phyloP scores from a whole-genome alignment of 192 early-diverging fungal species.

The Radiomyces spectabilis region DNA sequence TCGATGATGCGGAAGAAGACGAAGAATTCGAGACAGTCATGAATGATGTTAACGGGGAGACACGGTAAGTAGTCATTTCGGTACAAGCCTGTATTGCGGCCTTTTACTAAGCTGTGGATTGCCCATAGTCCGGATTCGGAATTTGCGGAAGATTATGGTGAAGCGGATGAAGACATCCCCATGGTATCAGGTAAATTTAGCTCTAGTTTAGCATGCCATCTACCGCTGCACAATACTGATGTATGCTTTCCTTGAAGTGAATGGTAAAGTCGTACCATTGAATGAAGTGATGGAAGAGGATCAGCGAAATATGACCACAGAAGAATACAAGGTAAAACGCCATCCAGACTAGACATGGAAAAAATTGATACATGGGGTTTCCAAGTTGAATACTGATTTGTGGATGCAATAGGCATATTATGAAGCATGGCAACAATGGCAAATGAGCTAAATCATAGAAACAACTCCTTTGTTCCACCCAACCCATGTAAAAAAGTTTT shows the following conservation, averaged over 20 bases:
- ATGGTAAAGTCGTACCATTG: conserved; percentile 36
- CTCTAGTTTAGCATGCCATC: too few species aligned
- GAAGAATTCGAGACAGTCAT: conserved; percentile 10
- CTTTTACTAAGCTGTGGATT: too few species aligned
- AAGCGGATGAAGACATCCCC: conserved; percentile 17
- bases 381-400: too few species aligned
- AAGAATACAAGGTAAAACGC: conserved; percentile 38
- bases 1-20: background rate
- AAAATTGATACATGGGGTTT: conserved; percentile 1
- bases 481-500: too few species aligned
- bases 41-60: background rate
- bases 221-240: too few species aligned
- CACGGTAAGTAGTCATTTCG: too few species aligned
- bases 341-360: background rate
- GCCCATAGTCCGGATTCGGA: too few species aligned
- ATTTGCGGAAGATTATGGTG: conserved; percentile 15
- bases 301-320: conserved; percentile 44
- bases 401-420: conserved; percentile 30
- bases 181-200: conserved; percentile 16
- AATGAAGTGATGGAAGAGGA: conserved; percentile 47
- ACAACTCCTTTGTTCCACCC: too few species aligned
- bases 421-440: conserved; percentile 26
- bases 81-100: too few species aligned
- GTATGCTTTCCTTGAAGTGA: conserved; percentile 17
- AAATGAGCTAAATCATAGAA: conserved; percentile 6